Percentiles rank a stretch among this genome's conserved stretches.
These are phyloP conservation scores for Xerocomus minutiporus DNA, from an alignment of 1,284 basidiomycete genomes.

Conservation along the genomic window DNA sequence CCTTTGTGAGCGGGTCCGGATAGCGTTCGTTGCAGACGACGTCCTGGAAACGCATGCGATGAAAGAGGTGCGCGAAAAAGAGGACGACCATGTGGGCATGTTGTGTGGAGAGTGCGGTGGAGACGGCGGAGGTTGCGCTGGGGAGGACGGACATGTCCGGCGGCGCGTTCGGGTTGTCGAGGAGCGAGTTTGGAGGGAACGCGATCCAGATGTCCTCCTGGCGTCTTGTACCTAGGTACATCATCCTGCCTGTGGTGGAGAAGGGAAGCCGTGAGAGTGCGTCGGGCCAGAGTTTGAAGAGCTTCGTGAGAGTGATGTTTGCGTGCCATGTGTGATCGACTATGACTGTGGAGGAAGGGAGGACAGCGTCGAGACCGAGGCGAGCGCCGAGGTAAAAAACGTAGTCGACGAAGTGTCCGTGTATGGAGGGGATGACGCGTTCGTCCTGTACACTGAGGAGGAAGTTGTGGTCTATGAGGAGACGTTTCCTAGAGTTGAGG, in stretches of 20 bases:
- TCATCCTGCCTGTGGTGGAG: not conserved
- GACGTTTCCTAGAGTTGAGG: no score
- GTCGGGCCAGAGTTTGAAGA: constrained; percentile 6
- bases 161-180: not conserved
- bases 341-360: not conserved
- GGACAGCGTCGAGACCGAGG: not conserved
- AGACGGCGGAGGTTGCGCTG: not conserved
- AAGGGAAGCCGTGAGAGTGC: not conserved
- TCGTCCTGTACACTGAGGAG: not conserved
- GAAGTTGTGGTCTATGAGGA: not conserved
- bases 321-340: constrained; percentile 1
- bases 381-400: not conserved
- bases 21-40: not conserved
- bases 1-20: not conserved
- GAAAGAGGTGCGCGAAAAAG: constrained; percentile 2
- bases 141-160: not conserved
- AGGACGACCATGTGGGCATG: constrained; percentile 2
- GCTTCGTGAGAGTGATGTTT: not conserved
- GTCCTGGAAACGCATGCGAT: not conserved
- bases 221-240: not conserved
- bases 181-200: not conserved
- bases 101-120: not conserved
- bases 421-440: not conserved
- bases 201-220: constrained; percentile 11
- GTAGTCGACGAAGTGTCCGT: constrained; percentile 5